Evolutionary conservation across 2,329 filamentous ascomycete species (phyloP), one percentile per base, ranked within the genome.

Genomic region (Aspergillus sp.): DNA sequence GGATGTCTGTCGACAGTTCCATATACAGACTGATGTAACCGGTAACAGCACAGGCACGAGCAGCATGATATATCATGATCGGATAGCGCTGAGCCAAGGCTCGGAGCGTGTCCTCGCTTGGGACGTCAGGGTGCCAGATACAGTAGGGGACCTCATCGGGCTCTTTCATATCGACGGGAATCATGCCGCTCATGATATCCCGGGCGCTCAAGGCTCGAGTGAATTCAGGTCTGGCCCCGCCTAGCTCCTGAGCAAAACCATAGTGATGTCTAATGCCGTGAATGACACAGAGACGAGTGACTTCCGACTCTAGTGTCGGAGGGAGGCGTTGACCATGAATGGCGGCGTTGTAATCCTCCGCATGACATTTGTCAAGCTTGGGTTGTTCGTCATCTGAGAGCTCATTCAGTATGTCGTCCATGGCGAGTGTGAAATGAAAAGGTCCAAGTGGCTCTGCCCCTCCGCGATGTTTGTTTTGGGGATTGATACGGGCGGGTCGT

Each of bases 101-200:
- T 2, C 58, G 51, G 15, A 60, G 57, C 1, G 57, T 66, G 1
- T 56, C 49, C 34, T 65, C 56, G 0, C 33, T 39, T 2, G 63
- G 53, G 0, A 55, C 15, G 1, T 61, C 51, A 0, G 62, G 63
- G 38, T 62, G 39, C 60, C 61, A 66, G 28, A 67, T 61, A 34
- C 62, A 67, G 40, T 67, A 66, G 1, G 59, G 61, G 11, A 49
- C 28, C 1, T 45, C 35, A 3, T 49, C 41, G 4, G 43, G 35
- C 10, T 40, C 26, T 3, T 37, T 31, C 15, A 51, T 36, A 12
- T 37, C 25, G 3, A 37, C 27, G 1, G 56, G 60, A 7, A 64
- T 43, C 1, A 33, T 28, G 17, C 41, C 17, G 35, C 42, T 47
- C 42, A 43, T 45, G 16, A 48, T 45, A 5, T 35, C 26, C 17